Evolutionary conservation across 257 asterid genomes (phyloP).

Genomic region (Nicotiana benthamiana): DNA sequence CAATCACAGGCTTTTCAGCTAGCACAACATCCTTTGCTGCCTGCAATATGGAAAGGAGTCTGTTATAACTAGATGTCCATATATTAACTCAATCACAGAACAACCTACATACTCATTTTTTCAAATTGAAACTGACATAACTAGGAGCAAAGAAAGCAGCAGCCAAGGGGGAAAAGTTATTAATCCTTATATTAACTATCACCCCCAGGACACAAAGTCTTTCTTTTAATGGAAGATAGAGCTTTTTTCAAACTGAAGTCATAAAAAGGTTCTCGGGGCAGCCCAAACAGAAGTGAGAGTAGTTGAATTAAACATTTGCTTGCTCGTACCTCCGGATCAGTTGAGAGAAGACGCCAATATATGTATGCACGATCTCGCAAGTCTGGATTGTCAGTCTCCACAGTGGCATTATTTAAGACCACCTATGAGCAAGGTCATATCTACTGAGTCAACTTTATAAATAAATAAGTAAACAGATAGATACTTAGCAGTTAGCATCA

Average conservation of each 20-base stretch:
- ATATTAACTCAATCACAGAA: neutral
- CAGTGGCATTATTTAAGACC: constrained; percentile 95
- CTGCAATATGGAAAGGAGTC: constrained; percentile 35
- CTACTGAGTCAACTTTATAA: neutral
- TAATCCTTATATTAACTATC: neutral
- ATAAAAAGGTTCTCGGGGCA: neutral
- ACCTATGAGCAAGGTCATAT: constrained; percentile 41
- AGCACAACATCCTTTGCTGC: constrained; percentile 99
- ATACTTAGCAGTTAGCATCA: neutral
- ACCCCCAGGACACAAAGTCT: neutral
- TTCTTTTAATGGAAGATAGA: neutral
- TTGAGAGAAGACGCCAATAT: constrained; percentile 98
- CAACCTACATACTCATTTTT: neutral
- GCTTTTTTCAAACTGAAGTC: neutral
- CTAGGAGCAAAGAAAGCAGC: neutral
- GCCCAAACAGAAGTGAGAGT: neutral
- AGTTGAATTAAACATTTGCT: constrained; percentile 2
- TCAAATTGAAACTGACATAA: neutral
- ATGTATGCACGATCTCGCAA: constrained; percentile 98
- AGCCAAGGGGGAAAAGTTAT: neutral
- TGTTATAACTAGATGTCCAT: constrained; percentile 1
- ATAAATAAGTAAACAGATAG: neutral
- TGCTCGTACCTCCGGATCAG: constrained; percentile 91
- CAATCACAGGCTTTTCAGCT: constrained; percentile 97
- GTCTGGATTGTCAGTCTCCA: constrained; percentile 98